Evolutionary conservation across 192 early-diverging fungal genomes (phyloP).

Genomic region (Nowakowskiella sp.): DNA sequence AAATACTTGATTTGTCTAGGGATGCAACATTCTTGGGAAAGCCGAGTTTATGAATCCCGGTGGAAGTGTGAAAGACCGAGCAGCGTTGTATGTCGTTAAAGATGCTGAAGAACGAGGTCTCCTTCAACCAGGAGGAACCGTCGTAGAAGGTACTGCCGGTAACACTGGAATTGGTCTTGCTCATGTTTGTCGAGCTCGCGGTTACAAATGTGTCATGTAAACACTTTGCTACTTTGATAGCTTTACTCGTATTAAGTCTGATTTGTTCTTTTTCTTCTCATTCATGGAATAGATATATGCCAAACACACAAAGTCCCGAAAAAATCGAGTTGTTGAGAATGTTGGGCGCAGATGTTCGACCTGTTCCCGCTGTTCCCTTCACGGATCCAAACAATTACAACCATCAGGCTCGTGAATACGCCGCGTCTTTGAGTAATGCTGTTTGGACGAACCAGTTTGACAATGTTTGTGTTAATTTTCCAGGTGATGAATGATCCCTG

Average conservation of each 20-base stretch:
- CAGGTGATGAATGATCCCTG: neutral
- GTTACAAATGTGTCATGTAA: constrained; percentile 85
- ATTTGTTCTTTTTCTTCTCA: neutral
- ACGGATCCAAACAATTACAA: constrained; percentile 92
- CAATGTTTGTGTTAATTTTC: constrained; percentile 36
- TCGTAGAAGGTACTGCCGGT: constrained; percentile 55
- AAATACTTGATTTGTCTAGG: too few relatives aligned
- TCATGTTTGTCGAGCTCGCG: constrained; percentile 86
- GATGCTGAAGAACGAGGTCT: constrained; percentile 83
- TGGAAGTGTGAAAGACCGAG: constrained; percentile 94
- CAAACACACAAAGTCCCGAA: constrained; percentile 89
- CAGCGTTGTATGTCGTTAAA: constrained; percentile 88
- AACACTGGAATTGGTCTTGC: constrained; percentile 97
- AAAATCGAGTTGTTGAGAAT: constrained; percentile 88
- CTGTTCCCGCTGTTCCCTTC: constrained; percentile 86
- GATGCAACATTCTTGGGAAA: constrained; percentile 84
- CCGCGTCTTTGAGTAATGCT: constrained; percentile 69
- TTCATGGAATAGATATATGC: constrained; percentile 62
- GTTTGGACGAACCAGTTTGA: constrained; percentile 98
- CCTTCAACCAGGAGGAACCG: constrained; percentile 78
- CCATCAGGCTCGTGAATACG: constrained; percentile 79
- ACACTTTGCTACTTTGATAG: constrained; percentile 1
- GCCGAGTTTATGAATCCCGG: constrained; percentile 96
- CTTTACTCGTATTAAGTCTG: too few relatives aligned
- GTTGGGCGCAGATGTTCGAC: constrained; percentile 90